Base-by-base conservation (phyloP, 805 yeast genomes). In the Zygosaccharomyces pseudorouxii region DNA sequence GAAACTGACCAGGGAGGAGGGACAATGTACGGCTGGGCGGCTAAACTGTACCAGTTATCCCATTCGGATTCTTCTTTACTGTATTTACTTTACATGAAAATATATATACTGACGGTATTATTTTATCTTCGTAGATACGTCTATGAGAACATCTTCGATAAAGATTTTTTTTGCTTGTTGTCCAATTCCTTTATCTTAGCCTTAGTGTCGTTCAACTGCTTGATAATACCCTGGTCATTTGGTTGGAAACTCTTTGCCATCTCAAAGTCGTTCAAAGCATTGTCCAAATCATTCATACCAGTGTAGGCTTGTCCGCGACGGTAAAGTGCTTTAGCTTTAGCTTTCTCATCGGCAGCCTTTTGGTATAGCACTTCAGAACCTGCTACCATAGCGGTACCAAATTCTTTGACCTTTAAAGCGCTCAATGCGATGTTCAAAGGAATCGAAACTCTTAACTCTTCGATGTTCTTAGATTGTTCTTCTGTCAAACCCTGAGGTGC, bases 241-340 rank as follows among this genome's bases (percentile, higher is more conserved):
- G 93, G 95, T 29, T 83, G 78, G 35, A 77, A 67, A 48, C 73
- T 68, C 22, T 79, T 67, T 0, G 97, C 97, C 51, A 74, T 71
- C 55, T 81, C 78, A 49, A 89, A 76, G 52, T 83, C 84, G 10
- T 65, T 68, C 44, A 84, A 70, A 0, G 96, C 95, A 49, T 73
- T 77, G 27, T 84, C 92, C 46, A 81, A 83, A 60, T 86, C 82
- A 60, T 84, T 84, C 19, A 75, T 70, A 7, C 77, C 68, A 51
- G 79, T 67, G 59, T 81, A 76, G 1, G 93, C 96, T 61, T 77
- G 71, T 31, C 95, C 97, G 66, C 92, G 82, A 65, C 98, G 82
- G 72, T 82, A 90, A 38, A 79, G 71, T 0, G 97, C 97, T 72
- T 90, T 90, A 14, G 95, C 88, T 64, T 77, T 78, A 19, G 89